Conservation (phyloP, 2,329 filamentous ascomycete species). For the Exophiala mesophila region DNA sequence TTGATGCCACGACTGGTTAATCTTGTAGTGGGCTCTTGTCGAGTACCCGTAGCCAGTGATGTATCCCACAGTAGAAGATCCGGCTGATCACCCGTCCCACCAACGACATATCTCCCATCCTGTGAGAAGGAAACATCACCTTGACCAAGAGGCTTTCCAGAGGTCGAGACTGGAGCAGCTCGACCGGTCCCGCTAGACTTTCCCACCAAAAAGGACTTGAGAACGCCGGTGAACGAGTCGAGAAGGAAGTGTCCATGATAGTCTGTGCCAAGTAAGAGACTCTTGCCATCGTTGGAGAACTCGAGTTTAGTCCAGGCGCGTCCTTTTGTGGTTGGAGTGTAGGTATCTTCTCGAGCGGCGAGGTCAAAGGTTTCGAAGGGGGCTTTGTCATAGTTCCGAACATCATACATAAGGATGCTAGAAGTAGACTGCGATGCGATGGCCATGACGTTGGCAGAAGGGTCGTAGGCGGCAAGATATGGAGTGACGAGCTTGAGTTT, state of each 20-base stretch:
- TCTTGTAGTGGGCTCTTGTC: slow-evolving; percentile 44
- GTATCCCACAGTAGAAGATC: slow-evolving; percentile 87
- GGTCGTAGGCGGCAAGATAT: slow-evolving; percentile 83
- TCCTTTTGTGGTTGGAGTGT: slow-evolving; percentile 45
- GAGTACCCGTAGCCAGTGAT: slow-evolving; percentile 51
- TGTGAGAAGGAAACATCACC: slow-evolving; percentile 85
- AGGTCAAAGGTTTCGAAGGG: slow-evolving; percentile 86
- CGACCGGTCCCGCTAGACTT: slow-evolving; percentile 46
- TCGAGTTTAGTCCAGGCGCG: slow-evolving; percentile 78
- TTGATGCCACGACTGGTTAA: slow-evolving; percentile 47
- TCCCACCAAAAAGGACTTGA: slow-evolving; percentile 66
- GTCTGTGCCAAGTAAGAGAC: slow-evolving; percentile 75
- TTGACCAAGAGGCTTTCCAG: slow-evolving; percentile 50
- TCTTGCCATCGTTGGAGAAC: slow-evolving; percentile 94
- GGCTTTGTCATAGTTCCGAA: slow-evolving; percentile 86
- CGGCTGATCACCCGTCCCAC: slow-evolving; percentile 63
- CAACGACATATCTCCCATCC: slow-evolving; percentile 82
- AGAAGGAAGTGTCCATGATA: slow-evolving; percentile 82
- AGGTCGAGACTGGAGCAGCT: slow-evolving; percentile 47
- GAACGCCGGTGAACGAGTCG: slow-evolving; percentile 81
- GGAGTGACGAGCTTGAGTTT: slow-evolving; percentile 75
- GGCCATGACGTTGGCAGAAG: slow-evolving; percentile 85
- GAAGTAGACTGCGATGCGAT: slow-evolving; percentile 77
- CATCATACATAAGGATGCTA: slow-evolving; percentile 81
- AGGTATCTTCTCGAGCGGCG: slow-evolving; percentile 51